These are phyloP conservation scores for Dendrothele bispora DNA, from an alignment of 768 basidiomycete genomes.

Conservation along the genomic window DNA sequence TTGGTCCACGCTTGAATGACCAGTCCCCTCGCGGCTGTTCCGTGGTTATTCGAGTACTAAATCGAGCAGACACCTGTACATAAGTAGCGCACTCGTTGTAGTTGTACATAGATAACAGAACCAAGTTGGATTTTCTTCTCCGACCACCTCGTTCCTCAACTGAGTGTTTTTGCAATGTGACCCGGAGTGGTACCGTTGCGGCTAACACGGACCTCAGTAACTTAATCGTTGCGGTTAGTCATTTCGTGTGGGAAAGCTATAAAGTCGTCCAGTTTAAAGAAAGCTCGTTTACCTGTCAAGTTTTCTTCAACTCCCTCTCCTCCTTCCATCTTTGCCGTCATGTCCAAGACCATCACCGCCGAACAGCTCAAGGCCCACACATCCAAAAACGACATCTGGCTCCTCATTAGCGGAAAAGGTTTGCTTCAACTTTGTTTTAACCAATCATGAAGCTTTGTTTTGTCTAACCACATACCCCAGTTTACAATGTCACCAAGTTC, in stretches of 20 bases:
- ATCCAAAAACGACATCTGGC: slow-evolving; percentile 72
- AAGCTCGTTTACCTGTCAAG: slow-evolving; percentile 29
- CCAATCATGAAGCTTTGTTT: slow-evolving; percentile 37
- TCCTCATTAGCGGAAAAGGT: slow-evolving; percentile 89
- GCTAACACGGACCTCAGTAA: neutral
- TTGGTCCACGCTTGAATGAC: slow-evolving; percentile 80
- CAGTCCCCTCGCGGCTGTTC: slow-evolving; percentile 38
- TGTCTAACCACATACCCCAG: slow-evolving; percentile 44
- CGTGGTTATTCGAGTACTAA: slow-evolving; percentile 82
- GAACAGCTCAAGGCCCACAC: slow-evolving; percentile 80
- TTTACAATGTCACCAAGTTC: slow-evolving; percentile 93
- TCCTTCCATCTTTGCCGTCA: slow-evolving; percentile 34
- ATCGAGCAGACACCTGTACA: slow-evolving; percentile 50
- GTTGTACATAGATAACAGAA: neutral
- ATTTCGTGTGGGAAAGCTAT: slow-evolving; percentile 27
- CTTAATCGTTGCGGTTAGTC: no score
- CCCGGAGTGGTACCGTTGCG: neutral
- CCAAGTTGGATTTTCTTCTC: neutral
- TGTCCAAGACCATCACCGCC: slow-evolving; percentile 58
- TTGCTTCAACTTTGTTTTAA: slow-evolving; percentile 14
- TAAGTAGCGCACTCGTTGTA: no score
- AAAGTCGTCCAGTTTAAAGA: slow-evolving; percentile 15
- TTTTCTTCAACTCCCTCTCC: slow-evolving; percentile 19
- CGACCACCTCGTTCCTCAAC: no score
- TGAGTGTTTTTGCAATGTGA: no score